Conservation (phyloP, 306 rosid species). For the Trifolium dubium region DNA sequence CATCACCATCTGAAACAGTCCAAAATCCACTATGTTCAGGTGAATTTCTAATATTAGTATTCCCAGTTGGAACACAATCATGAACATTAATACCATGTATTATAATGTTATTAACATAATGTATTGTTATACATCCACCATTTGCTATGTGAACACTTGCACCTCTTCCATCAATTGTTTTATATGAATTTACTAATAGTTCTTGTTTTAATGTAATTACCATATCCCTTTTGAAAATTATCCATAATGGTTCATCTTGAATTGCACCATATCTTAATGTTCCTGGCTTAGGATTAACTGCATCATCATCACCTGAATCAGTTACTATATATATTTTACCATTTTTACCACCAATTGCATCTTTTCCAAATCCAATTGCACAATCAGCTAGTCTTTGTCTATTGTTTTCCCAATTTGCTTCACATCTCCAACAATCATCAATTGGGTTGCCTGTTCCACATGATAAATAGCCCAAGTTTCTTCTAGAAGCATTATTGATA, state of each 20-base stretch:
- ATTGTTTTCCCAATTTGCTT: constrained; percentile 73
- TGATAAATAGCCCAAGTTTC: constrained; percentile 72
- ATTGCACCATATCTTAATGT: constrained; percentile 76
- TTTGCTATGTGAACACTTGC: constrained; percentile 84
- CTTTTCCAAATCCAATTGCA: constrained; percentile 85
- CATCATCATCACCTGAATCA: constrained; percentile 73
- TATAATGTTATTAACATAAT: constrained; percentile 68
- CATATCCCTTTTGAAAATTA: constrained; percentile 85
- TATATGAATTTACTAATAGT: constrained; percentile 82
- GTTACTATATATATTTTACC: constrained; percentile 68
- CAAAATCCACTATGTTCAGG: constrained; percentile 79
- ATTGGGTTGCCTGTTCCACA: constrained; percentile 90
- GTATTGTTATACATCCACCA: constrained; percentile 82
- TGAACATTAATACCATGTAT: constrained; percentile 83
- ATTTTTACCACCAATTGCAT: constrained; percentile 77
- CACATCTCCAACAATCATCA: constrained; percentile 91
- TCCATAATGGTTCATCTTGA: constrained; percentile 89
- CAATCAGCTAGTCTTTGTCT: constrained; percentile 84
- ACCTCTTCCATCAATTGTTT: constrained; percentile 90
- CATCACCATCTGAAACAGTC: constrained; percentile 81
- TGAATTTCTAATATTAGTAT: constrained; percentile 67
- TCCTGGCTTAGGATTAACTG: constrained; percentile 71
- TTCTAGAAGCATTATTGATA: constrained; percentile 73
- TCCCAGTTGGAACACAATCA: constrained; percentile 76
- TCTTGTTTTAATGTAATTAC: constrained; percentile 65